Evolutionary conservation across 192 early-diverging fungal species (phyloP), one percentile per base, ranked within the genome.

Genomic region (Coemansia sp.): DNA sequence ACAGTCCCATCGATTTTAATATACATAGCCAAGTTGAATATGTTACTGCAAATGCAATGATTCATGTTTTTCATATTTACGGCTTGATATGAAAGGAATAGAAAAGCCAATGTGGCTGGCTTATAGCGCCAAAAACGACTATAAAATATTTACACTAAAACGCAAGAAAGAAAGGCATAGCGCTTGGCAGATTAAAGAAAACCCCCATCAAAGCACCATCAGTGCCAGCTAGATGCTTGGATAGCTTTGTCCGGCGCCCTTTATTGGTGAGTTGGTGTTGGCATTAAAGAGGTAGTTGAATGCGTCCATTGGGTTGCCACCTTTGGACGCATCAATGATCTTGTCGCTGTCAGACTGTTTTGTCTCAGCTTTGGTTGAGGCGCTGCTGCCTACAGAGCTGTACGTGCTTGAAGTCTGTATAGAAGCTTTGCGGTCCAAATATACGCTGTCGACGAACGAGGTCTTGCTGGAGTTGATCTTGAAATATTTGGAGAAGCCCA

Each of bases 261-360:
- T 52, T 16, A 29, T 16, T 2, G 49, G 7, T 9, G 49, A 28
- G 25, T 52, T 52, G 49, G 49, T 52, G 49, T 52, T 52, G 20
- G 21, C 26, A 13, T 52, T 52, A 23, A 52, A 52, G 23, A 52
- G 26, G 49, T 52, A 52, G 25, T 52, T 52, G 49, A 52, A 52
- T 29, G 49, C 49, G 26, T 52, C 49, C 21, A 29, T 52, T 2
- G 49, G 23, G 26, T 29, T 7, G 20, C 49, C 49, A 13, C 49
- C 49, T 16, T 52, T 52, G 21, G 49, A 52, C 15, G 49, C 49
- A 52, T 23, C 49, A 28, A 52, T 16, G 10, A 52, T 7, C 49
- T 52, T 52, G 23, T 16, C 26, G 26, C 26, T 52, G 25, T 29
- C 26, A 7, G 49, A 2, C 25, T 23, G 9, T 21, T 29, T 52